Conservation (phyloP, 2,329 filamentous ascomycete genomes). For the Colletotrichum chrysophilum region DNA sequence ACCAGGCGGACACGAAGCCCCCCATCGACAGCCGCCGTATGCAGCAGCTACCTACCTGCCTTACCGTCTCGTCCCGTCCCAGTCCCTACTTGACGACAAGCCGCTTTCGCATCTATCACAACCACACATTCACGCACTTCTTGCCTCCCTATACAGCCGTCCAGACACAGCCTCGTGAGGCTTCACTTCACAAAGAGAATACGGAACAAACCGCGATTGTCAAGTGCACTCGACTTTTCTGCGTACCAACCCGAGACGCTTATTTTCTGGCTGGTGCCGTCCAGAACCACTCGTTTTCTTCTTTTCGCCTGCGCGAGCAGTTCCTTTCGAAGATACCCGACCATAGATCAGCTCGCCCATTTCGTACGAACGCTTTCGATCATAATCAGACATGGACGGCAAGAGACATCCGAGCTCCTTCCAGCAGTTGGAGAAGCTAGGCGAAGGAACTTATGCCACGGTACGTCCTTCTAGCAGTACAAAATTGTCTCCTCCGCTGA, state of each 20-base stretch:
- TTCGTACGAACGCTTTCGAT: not conserved
- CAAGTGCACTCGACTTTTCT: not conserved
- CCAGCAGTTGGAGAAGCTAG: constrained; percentile 98
- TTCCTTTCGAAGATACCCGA: not conserved
- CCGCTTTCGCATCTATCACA: not conserved
- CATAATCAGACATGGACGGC: constrained; percentile 74
- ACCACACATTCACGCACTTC: not conserved
- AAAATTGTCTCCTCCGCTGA: not conserved
- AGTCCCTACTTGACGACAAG: not conserved
- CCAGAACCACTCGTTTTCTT: not conserved
- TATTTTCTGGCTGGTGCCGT: not conserved
- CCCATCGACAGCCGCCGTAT: not conserved
- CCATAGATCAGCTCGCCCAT: not conserved
- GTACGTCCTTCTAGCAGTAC: constrained; percentile 56
- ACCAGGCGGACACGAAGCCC: not conserved
- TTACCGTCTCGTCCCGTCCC: not conserved
- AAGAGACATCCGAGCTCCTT: constrained; percentile 95
- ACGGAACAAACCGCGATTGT: not conserved
- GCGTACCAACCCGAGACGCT: not conserved
- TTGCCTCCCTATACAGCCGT: not conserved
- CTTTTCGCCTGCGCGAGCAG: not conserved
- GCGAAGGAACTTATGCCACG: constrained; percentile 98
- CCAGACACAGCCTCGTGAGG: not conserved
- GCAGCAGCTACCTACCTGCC: not conserved
- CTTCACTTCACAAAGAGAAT: not conserved